Conservation (phyloP, 1,284 basidiomycete species). For the Macrocystidia cucumis region DNA sequence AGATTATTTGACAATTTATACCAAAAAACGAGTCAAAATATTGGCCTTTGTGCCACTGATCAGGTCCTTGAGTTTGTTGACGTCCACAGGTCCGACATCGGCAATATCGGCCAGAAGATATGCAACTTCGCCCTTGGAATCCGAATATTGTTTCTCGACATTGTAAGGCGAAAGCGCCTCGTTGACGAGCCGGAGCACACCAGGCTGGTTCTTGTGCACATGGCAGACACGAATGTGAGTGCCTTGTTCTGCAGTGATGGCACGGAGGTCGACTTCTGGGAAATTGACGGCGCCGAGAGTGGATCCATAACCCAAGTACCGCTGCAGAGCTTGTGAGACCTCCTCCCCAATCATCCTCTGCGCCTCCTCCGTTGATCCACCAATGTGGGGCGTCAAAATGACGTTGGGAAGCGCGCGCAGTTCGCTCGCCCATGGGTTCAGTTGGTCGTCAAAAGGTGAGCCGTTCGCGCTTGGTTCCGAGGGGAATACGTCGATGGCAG, state of each 20-base stretch:
- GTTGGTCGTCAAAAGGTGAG: conserved; percentile 74
- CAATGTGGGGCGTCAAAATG: conserved; percentile 97
- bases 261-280: conserved; percentile 95
- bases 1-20: conserved; percentile 28
- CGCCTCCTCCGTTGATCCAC: conserved; percentile 98
- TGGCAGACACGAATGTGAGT: conserved; percentile 89
- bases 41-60: conserved; percentile 83
- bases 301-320: conserved; percentile 92
- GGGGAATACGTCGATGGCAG: conserved; percentile 94
- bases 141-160: conserved; percentile 98
- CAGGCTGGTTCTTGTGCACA: conserved; percentile 96
- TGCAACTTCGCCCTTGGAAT: conserved; percentile 92
- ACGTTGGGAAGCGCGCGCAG: conserved; percentile 79
- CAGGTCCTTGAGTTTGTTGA: conserved; percentile 76
- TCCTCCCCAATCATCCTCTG: conserved; percentile 97
- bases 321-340: conserved; percentile 78
- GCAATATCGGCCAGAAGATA: conserved; percentile 97
- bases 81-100: conserved; percentile 78
- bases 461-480: conserved; percentile 91
- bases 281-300: conserved; percentile 95
- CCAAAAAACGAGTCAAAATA: conserved; percentile 82
- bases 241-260: conserved; percentile 81
- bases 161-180: conserved; percentile 91
- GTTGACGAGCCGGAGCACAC: conserved; percentile 95
- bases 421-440: conserved; percentile 76